Conservation (phyloP, 495 filamentous ascomycete genomes). For the Podospora sp. region DNA sequence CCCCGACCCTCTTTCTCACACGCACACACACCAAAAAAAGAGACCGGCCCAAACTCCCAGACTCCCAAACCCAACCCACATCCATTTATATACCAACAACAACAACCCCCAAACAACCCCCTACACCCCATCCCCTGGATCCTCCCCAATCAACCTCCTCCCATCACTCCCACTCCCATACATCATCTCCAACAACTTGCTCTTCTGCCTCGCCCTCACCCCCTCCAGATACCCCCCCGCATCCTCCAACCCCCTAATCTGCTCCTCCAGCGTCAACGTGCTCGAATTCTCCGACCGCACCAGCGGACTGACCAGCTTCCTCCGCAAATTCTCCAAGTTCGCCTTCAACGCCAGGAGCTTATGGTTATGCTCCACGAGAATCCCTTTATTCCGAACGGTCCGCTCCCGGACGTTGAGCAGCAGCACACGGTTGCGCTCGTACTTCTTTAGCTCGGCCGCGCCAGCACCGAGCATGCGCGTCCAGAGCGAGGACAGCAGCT, state of each 20-base stretch:
- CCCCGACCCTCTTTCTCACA: background rate
- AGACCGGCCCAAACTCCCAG: background rate
- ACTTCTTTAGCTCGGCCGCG: conserved; percentile 73
- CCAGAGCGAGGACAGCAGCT: conserved; percentile 84
- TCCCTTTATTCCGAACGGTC: conserved; percentile 82
- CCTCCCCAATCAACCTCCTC: conserved; percentile 21
- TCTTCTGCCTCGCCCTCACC: conserved; percentile 76
- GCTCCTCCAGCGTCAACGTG: conserved; percentile 74
- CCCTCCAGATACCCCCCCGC: conserved; percentile 73
- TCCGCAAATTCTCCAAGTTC: conserved; percentile 74
- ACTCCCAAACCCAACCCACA: conserved; percentile 1
- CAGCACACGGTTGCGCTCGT: conserved; percentile 78
- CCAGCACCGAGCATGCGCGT: conserved; percentile 77
- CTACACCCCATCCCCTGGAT: background rate
- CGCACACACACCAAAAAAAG: no score
- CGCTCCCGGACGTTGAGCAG: conserved; percentile 75
- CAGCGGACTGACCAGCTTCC: conserved; percentile 78
- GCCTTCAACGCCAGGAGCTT: conserved; percentile 77
- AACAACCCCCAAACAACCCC: background rate
- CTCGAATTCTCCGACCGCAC: conserved; percentile 69
- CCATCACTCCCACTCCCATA: conserved; percentile 56
- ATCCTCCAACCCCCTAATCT: conserved; percentile 78
- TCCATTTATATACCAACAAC: background rate
- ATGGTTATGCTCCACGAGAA: conserved; percentile 80
- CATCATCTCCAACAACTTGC: conserved; percentile 77